Conservation (phyloP, 805 yeast species). For the Debaryomyces castellii region DNA sequence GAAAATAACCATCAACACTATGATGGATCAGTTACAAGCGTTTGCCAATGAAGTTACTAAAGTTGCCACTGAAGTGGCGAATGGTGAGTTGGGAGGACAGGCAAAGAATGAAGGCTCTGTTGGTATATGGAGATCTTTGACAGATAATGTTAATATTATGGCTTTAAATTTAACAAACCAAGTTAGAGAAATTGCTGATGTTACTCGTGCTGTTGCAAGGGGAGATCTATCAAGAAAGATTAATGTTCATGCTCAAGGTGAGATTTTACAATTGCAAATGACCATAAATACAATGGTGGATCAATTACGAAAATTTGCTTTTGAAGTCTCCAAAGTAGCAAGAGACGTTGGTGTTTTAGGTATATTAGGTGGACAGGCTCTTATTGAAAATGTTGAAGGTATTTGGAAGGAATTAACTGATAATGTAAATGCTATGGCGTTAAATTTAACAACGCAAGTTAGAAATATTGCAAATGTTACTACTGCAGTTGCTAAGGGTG, state of each 20-base stretch:
- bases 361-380: slow-evolving; percentile 84
- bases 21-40: slow-evolving; percentile 85
- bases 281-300: slow-evolving; percentile 89
- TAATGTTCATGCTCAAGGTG: slow-evolving; percentile 91
- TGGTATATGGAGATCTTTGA: slow-evolving; percentile 84
- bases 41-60: slow-evolving; percentile 81
- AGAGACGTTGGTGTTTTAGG: slow-evolving; percentile 91
- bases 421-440: slow-evolving; percentile 87
- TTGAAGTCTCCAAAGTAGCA: slow-evolving; percentile 84
- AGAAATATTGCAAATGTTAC: slow-evolving; percentile 86
- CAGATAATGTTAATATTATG: slow-evolving; percentile 86
- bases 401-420: slow-evolving; percentile 87
- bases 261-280: slow-evolving; percentile 78
- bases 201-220: slow-evolving; percentile 82
- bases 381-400: slow-evolving; percentile 76
- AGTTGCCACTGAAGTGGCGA: slow-evolving; percentile 87
- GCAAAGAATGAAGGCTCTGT: slow-evolving; percentile 82
- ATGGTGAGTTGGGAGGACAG: slow-evolving; percentile 88
- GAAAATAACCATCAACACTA: slow-evolving; percentile 77
- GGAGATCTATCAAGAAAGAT: slow-evolving; percentile 83
- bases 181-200: slow-evolving; percentile 82
- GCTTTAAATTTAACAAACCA: slow-evolving; percentile 74
- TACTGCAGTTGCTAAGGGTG: slow-evolving; percentile 85
- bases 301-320: slow-evolving; percentile 77
- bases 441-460: slow-evolving; percentile 83